Base-by-base conservation (phyloP, 2,329 filamentous ascomycete species). In the Phialocephala subalpina region DNA sequence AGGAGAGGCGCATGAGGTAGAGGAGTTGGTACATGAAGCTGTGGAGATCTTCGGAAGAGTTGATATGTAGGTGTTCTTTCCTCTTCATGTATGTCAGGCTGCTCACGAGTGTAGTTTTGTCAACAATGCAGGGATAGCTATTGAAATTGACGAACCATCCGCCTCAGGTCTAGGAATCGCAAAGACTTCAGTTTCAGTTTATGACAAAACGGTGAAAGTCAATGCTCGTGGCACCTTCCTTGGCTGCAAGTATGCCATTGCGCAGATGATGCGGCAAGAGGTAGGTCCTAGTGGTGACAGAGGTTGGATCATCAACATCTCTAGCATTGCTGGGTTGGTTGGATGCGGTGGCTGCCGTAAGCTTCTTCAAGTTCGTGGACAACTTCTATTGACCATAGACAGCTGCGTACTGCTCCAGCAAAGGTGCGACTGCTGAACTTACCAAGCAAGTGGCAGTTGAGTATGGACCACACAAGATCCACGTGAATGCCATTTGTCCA, bases 251-350 rank as follows among this genome's bases (percentile, higher is more conserved):
- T 58, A 58, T 25, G 61, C 61, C 27, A 18, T 25, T 16, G 27
- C 33, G 25, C 61, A 63, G 55, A 63, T 63, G 61, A 63, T 63
- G 25, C 49, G 52, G 25, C 61, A 63, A 25, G 61, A 63, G 18
- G 27, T 38, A 2, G 18, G 18, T 16, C 9, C 47, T 4, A 42
- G 18, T 52, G 60, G 60, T 1, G 61, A 58, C 27, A 38, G 62
- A 53, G 62, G 62, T 4, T 64, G 62, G 62, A 55, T 64, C 33
- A 38, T 60, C 11, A 64, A 64, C 42, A 60, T 42, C 25, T 27
- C 56, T 6, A 55, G 42, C 38, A 35, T 60, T 1, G 14, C 16
- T 53, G 62, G 62, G 29, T 25, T 60, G 38, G 56, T 64, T 29
- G 55, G 29, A 25, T 36, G 8, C 3, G 4, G 14, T 35, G 29